Percentiles rank a stretch among this genome's conserved stretches.
Conservation (phyloP, 176 grass and related monocot genomes). For the Pontederia paniculata region DNA sequence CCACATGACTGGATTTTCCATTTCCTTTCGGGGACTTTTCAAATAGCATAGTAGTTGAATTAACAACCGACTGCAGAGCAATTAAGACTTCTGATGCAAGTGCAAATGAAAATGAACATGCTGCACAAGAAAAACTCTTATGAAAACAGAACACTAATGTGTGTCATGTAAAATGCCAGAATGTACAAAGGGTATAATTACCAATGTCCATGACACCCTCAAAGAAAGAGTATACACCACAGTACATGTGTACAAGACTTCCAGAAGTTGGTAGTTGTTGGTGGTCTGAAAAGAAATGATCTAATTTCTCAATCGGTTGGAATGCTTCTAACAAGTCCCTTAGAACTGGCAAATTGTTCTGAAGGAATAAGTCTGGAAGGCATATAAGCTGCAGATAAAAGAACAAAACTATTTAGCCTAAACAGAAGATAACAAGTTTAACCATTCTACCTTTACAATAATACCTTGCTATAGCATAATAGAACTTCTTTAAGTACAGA, state of each 20-base stretch:
- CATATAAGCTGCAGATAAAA: conserved; percentile 46
- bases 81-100: conserved; percentile 51
- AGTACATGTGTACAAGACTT: conserved; percentile 59
- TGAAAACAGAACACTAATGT: conserved; percentile 11
- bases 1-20: conserved; percentile 35
- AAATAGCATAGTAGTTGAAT: conserved; percentile 40
- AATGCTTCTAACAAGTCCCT: conserved; percentile 65
- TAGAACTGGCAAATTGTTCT: conserved; percentile 53
- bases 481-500: conserved; percentile 74
- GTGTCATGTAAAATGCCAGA: conserved; percentile 4
- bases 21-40: conserved; percentile 46
- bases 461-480: conserved; percentile 86
- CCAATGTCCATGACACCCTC: conserved; percentile 58
- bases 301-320: conserved; percentile 55
- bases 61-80: conserved; percentile 77
- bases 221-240: conserved; percentile 53
- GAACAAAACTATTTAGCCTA: conserved; percentile 7
- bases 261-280: conserved; percentile 29
- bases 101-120: conserved; percentile 42
- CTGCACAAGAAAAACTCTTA: conserved; percentile 37
- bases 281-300: conserved; percentile 44
- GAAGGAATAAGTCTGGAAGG: conserved; percentile 41
- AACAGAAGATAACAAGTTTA: conserved; percentile 13
- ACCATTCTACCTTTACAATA: conserved; percentile 14
- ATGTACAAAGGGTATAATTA: conserved; percentile 24